These are phyloP conservation scores for Cutaneotrichosporon dermatis DNA, from an alignment of 1,284 basidiomycete species.

Conservation along the genomic window DNA sequence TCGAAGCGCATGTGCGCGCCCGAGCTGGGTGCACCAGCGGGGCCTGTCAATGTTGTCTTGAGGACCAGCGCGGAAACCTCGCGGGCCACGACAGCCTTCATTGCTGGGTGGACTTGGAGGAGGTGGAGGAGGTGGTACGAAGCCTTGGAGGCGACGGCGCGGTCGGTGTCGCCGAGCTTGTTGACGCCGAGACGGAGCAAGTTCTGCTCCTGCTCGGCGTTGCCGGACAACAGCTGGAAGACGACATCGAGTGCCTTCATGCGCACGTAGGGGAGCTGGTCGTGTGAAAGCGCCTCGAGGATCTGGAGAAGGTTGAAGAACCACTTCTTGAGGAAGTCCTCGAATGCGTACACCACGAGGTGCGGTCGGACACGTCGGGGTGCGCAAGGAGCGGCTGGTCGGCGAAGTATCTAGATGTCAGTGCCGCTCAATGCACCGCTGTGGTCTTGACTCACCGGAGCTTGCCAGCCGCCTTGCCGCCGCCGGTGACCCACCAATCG, in stretches of 20 bases:
- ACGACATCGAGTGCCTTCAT: constrained; percentile 72
- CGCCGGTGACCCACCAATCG: constrained; percentile 96
- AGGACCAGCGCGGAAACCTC: constrained; percentile 80
- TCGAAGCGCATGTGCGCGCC: constrained; percentile 49
- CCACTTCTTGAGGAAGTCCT: constrained; percentile 96
- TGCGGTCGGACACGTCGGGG: constrained; percentile 67
- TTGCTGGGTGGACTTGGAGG: constrained; percentile 83
- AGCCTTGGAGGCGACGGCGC: constrained; percentile 79
- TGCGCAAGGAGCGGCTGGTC: constrained; percentile 75
- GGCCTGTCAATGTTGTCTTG: constrained; percentile 54
- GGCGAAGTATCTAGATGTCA: constrained; percentile 68
- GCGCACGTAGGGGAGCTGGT: constrained; percentile 82
- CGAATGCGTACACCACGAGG: constrained; percentile 81
- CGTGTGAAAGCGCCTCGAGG: constrained; percentile 84
- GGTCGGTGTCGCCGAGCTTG: constrained; percentile 90
- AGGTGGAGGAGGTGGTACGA: constrained; percentile 86
- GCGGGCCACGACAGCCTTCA: constrained; percentile 86
- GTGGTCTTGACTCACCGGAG: constrained; percentile 59
- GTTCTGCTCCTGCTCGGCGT: constrained; percentile 97
- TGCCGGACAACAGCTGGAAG: constrained; percentile 75
- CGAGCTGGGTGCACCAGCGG: constrained; percentile 38
- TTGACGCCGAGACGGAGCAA: constrained; percentile 86
- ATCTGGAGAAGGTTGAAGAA: constrained; percentile 90
- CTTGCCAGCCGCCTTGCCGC: constrained; percentile 65
- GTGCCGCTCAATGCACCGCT: not conserved